phyloP scores from a whole-genome alignment of 2,329 filamentous ascomycete species.

The Diplodia scrobiculata region DNA sequence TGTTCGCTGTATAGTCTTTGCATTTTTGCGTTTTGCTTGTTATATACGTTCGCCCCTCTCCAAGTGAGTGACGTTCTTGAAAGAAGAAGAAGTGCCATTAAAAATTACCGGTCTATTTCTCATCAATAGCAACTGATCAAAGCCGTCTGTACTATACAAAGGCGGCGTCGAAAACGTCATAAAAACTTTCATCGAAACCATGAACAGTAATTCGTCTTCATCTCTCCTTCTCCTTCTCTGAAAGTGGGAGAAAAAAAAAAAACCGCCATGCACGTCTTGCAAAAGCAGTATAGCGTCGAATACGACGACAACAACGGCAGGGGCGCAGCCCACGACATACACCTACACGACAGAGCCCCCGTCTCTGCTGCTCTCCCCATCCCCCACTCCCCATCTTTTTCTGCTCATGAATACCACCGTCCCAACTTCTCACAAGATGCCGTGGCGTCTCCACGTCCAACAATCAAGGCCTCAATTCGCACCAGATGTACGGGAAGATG shows the following conservation, averaged over 20 bases:
- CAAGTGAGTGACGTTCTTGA: neutral
- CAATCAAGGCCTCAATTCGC: constrained; percentile 57
- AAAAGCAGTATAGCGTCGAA: neutral
- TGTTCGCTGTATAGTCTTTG: too few species aligned
- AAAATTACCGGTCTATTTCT: neutral
- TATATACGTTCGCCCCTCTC: neutral
- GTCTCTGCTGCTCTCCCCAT: neutral
- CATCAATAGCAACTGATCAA: neutral
- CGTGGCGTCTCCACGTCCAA: neutral
- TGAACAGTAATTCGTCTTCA: neutral
- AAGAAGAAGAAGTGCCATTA: neutral
- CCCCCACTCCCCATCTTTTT: too few species aligned
- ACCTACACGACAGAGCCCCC: neutral
- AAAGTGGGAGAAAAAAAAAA: too few species aligned
- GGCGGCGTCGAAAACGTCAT: neutral
- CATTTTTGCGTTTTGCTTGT: too few species aligned
- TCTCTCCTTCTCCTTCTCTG: neutral
- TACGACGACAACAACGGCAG: neutral
- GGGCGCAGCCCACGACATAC: neutral
- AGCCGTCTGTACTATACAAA: neutral
- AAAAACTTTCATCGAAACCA: neutral
- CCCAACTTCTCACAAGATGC: neutral
- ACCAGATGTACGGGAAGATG: constrained; percentile 78
- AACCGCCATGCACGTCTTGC: neutral
- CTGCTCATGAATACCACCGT: too few species aligned